Evolutionary conservation across 371 early-diverging fungal genomes (phyloP).

Genomic region (Circinella umbellata): DNA sequence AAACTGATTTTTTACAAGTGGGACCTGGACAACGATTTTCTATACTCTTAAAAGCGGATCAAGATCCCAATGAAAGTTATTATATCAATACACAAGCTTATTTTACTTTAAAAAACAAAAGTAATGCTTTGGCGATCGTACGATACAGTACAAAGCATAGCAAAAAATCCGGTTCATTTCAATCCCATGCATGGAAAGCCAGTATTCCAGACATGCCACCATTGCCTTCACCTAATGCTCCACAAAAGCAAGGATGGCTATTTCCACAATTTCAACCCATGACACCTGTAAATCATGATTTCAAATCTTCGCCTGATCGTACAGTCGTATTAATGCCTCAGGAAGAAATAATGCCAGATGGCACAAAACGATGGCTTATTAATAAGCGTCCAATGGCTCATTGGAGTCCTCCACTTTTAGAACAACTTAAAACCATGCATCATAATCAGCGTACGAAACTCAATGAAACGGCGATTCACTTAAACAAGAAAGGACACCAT

Average conservation of each 20-base stretch:
- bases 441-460: not conserved
- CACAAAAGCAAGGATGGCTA: not conserved
- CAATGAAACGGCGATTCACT: conserved; percentile 21
- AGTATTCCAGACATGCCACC: not conserved
- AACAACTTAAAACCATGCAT: conserved; percentile 9
- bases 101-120: not conserved
- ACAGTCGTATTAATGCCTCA: conserved; percentile 19
- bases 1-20: conserved; percentile 20
- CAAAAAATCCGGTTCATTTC: not conserved
- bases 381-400: conserved; percentile 15
- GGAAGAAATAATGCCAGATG: conserved; percentile 12
- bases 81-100: conserved; percentile 10
- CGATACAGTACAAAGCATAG: conserved; percentile 6
- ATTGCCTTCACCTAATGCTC: not conserved
- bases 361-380: conserved; percentile 25
- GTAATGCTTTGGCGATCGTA: conserved; percentile 23
- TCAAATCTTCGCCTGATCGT: conserved; percentile 19
- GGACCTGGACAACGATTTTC: conserved; percentile 34
- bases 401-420: conserved; percentile 17
- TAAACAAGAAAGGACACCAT: conserved; percentile 5
- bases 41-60: conserved; percentile 24
- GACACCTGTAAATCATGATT: not conserved
- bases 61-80: conserved; percentile 18
- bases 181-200: not conserved
- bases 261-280: conserved; percentile 7